These are phyloP conservation scores for Acarospora socialis DNA, from an alignment of 2,329 filamentous ascomycete species.

Conservation along the genomic window DNA sequence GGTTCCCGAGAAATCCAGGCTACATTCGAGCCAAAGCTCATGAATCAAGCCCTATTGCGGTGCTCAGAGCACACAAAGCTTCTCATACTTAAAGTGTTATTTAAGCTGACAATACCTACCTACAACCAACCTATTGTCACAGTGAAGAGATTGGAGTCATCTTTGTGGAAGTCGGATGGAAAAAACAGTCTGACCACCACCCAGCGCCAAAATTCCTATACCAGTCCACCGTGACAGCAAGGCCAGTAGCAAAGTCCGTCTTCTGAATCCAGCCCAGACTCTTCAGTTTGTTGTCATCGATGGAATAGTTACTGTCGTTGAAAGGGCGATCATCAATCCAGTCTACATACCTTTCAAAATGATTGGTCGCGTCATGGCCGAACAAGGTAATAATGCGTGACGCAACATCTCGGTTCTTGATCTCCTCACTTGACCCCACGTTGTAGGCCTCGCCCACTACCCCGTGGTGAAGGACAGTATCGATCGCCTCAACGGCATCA, in stretches of 20 bases:
- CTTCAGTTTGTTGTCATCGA: slow-evolving; percentile 54
- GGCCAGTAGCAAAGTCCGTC: slow-evolving; percentile 48
- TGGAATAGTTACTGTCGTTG: slow-evolving; percentile 60
- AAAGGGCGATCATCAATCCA: slow-evolving; percentile 67
- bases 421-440: slow-evolving; percentile 62
- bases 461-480: slow-evolving; percentile 70
- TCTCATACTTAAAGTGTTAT: too few species aligned
- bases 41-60: too few species aligned
- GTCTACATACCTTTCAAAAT: slow-evolving; percentile 52
- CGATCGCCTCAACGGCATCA: slow-evolving; percentile 68
- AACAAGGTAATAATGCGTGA: slow-evolving; percentile 49
- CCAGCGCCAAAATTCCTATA: too few species aligned
- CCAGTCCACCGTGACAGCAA: slow-evolving; percentile 54
- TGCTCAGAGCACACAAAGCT: too few species aligned
- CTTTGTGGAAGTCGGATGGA: too few species aligned
- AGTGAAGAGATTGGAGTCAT: too few species aligned
- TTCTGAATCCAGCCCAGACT: slow-evolving; percentile 56
- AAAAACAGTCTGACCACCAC: too few species aligned
- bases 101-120: too few species aligned
- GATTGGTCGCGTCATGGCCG: slow-evolving; percentile 37
- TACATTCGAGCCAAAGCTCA: too few species aligned
- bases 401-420: slow-evolving; percentile 61
- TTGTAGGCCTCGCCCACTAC: slow-evolving; percentile 66
- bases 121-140: too few species aligned
- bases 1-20: too few species aligned